Evolutionary conservation across 306 rosid species (phyloP), one percentile per base, ranked within the genome.

Genomic region (Cicer pinnatifidum): DNA sequence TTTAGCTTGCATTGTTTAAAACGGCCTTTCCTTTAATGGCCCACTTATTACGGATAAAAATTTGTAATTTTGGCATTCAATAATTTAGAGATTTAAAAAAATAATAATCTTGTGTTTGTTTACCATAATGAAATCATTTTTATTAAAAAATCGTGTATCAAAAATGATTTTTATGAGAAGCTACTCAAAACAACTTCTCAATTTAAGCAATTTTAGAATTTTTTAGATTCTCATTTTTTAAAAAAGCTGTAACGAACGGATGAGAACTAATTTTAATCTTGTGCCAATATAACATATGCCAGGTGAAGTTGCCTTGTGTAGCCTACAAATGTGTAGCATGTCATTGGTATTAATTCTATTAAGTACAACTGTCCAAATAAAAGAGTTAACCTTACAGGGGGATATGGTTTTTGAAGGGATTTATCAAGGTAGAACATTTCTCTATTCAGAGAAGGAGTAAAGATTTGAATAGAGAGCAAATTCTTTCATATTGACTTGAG

Each of bases 281-380:
- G 71, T 6, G 19, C 20, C n/a, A n/a, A 6, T 7, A 60, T 37
- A 60, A 13, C 11, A 37, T 44, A 59, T 33, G 16, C 6, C 67
- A 62, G 72, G 23, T 23, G 57, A 67, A 67, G 47, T 67, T 4
- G 8, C 52, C 52, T 64, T 64, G 7, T 11, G 7, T 40, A 17
- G 51, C 69, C 51, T 64, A 9, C 8, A 16, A 41, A 41, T 11
- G 23, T 10, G 7, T 16, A 41, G 37, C 51, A 40, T 64, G 48
- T 17, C 37, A 64, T 16, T 67, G 72, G 23, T 47, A 46, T 11
- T 23, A 17, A 66, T 66, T 44, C 71, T 66, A 44, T 66, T 8
- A 5, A 41, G 33, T 10, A 19, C 51, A 41, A 23, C 16, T 9
- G 16, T 64, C 52, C 38, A 41, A 41, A 41, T 41, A 65, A 65